Evolutionary conservation across 2,329 filamentous ascomycete genomes (phyloP).

Genomic region (Plectosphaerella sp.): DNA sequence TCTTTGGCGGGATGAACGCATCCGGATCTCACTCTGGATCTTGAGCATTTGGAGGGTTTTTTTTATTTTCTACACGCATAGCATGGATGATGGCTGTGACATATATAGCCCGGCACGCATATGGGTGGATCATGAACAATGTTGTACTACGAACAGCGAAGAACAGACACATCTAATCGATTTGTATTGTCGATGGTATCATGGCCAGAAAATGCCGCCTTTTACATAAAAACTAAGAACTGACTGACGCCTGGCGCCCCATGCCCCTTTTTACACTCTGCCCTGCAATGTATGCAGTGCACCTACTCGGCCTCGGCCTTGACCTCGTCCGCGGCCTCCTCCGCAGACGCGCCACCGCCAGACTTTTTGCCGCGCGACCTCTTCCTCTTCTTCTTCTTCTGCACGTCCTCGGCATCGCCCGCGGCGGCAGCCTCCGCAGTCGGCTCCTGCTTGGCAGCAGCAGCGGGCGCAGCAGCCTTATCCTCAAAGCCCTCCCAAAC

Average conservation of each 20-base stretch:
- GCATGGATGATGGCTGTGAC: too few species aligned
- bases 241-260: too few species aligned
- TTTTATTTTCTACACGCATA: too few species aligned
- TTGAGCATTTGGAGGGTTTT: too few species aligned
- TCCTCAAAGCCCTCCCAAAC: conserved; percentile 50
- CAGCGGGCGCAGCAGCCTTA: conserved; percentile 9
- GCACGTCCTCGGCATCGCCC: conserved; percentile 18
- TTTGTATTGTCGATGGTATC: background rate
- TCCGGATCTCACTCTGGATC: background rate
- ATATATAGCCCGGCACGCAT: too few species aligned
- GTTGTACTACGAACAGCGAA: too few species aligned
- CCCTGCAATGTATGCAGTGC: too few species aligned
- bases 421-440: conserved; percentile 23
- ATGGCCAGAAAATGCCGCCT: background rate
- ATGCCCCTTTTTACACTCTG: too few species aligned
- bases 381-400: conserved; percentile 47
- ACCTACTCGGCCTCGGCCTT: too few species aligned
- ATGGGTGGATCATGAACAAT: too few species aligned
- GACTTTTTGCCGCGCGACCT: conserved; percentile 41
- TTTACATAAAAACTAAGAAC: too few species aligned
- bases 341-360: conserved; percentile 2
- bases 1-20: conserved; percentile 35
- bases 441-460: conserved; percentile 9
- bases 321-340: background rate
- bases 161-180: too few species aligned